Percentiles rank a stretch among this genome's conserved stretches.
These are phyloP conservation scores for Debaryomyces fabryi DNA, from an alignment of 1,139 yeast species.

Conservation along the genomic window DNA sequence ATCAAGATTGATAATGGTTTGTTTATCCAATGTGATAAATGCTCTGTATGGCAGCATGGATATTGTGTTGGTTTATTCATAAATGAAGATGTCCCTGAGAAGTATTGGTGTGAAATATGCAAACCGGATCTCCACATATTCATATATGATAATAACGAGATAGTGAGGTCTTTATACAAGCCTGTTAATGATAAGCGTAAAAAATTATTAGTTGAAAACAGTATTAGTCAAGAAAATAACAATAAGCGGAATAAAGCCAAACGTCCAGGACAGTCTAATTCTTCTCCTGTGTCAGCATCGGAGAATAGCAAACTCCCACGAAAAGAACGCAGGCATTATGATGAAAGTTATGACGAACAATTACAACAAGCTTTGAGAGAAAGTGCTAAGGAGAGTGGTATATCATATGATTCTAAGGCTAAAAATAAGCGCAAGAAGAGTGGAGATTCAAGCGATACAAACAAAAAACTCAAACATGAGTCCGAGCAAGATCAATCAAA, in stretches of 20 bases:
- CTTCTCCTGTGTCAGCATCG: conserved; percentile 14
- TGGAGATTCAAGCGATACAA: conserved; percentile 15
- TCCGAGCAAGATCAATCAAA: conserved; percentile 6
- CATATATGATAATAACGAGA: conserved; percentile 35
- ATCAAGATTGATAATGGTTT: conserved; percentile 77
- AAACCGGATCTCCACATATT: conserved; percentile 77
- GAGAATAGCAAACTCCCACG: conserved; percentile 23
- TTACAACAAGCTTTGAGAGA: conserved; percentile 72
- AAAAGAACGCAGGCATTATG: conserved; percentile 41
- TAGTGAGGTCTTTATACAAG: conserved; percentile 47
- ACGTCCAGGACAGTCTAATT: conserved; percentile 13
- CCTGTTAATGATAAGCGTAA: conserved; percentile 52
- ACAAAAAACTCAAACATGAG: conserved; percentile 9
- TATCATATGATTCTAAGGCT: conserved; percentile 13
- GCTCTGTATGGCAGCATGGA: conserved; percentile 98
- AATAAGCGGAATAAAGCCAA: conserved; percentile 18
- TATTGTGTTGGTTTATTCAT: conserved; percentile 84
- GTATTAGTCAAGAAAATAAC: conserved; percentile 19
- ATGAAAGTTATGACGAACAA: conserved; percentile 67
- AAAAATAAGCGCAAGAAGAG: conserved; percentile 28
- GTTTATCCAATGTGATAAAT: conserved; percentile 86
- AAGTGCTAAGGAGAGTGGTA: conserved; percentile 54
- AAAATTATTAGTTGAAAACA: conserved; percentile 36
- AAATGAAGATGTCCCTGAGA: conserved; percentile 81
- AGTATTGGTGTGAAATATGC: conserved; percentile 91